Conservation (phyloP, 805 yeast species). For the Metschnikowia kunwiensis region DNA sequence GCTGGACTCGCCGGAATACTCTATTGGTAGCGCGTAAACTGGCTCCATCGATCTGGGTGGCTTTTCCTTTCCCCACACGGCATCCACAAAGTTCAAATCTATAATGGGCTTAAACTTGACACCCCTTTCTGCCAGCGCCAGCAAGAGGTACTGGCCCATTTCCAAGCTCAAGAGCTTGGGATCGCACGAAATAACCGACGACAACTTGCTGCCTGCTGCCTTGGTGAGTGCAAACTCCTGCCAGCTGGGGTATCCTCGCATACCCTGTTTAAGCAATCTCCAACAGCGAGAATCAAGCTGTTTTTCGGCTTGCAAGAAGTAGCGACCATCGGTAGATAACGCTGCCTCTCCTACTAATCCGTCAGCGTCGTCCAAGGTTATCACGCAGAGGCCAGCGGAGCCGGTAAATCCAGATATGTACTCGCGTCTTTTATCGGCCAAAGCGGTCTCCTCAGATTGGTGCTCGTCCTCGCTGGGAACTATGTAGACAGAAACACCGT, state of each 20-base stretch:
- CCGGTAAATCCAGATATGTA: conserved; percentile 21
- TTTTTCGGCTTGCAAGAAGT: conserved; percentile 84
- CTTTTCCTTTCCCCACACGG: conserved; percentile 36
- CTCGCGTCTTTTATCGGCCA: conserved; percentile 20
- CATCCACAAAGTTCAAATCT: conserved; percentile 34
- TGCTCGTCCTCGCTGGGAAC: conserved; percentile 23
- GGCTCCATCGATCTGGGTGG: conserved; percentile 36
- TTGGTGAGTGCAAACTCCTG: conserved; percentile 62
- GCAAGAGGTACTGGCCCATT: conserved; percentile 41
- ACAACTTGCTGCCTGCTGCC: conserved; percentile 48
- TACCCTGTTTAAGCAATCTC: conserved; percentile 78
- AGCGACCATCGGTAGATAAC: conserved; percentile 90
- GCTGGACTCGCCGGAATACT: conserved; percentile 35
- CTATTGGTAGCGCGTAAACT: conserved; percentile 27
- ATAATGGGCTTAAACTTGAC: conserved; percentile 31
- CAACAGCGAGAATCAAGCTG: conserved; percentile 73
- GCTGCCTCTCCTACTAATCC: conserved; percentile 64
- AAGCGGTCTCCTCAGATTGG: conserved; percentile 19
- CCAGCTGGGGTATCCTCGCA: conserved; percentile 73
- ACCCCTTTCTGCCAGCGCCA: conserved; percentile 20
- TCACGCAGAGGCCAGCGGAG: conserved; percentile 19
- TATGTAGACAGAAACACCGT: conserved; percentile 18
- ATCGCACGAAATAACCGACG: conserved; percentile 72
- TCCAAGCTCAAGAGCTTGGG: conserved; percentile 64
- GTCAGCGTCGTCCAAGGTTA: conserved; percentile 34